Base-by-base conservation (phyloP, 179 eudicot genomes). In the Nepenthes alata region DNA sequence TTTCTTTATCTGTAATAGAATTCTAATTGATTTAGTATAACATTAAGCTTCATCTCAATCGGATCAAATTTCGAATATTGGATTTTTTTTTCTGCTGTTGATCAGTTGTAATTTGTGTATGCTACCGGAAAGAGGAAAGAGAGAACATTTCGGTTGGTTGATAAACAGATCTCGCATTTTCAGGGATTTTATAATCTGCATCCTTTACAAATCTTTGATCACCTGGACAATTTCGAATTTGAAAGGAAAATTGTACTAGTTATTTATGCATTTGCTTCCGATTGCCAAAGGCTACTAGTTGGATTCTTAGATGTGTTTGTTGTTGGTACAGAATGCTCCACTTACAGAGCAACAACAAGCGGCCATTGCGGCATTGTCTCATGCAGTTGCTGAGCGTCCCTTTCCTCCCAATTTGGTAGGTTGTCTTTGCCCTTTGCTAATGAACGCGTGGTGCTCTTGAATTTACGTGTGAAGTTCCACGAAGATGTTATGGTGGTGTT, bases 261-360 rank as follows among this genome's bases (percentile, higher is more conserved):
- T 25, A 25, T 25, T 25, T 25, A 4, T 41, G 37, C 34, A 62
- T 59, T 35, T 55, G 3, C 34, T 5, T 55, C 39, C 15, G 8
- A 37, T n/a, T 48, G 25, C 25, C 25, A 25, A 25, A 25, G 25
- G 25, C 25, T 25, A 25, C 25, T 25, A 25, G 37, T 59, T 9
- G 58, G 14, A 14, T 8, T 0, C 25, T 25, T 25, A 25, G 25
- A 25, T 25, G 25, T 25, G 25, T 25, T 25, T 25, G 25, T 1
- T 25, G 25, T 47, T 67, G 66, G 47, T 64, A 35, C 69, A 93
- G 98, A 86, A 82, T 79, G 88, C 98, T 64, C 98, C 97, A 53
- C 66, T 93, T 77, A 85, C 95, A 55, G 98, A 93, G 60, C 93
- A 89, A 53, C 96, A 93, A 65, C 95, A 86, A 80, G 80, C 95